phyloP scores from a whole-genome alignment of 192 early-diverging fungal genomes.

The Martensiomyces pterosporus region DNA sequence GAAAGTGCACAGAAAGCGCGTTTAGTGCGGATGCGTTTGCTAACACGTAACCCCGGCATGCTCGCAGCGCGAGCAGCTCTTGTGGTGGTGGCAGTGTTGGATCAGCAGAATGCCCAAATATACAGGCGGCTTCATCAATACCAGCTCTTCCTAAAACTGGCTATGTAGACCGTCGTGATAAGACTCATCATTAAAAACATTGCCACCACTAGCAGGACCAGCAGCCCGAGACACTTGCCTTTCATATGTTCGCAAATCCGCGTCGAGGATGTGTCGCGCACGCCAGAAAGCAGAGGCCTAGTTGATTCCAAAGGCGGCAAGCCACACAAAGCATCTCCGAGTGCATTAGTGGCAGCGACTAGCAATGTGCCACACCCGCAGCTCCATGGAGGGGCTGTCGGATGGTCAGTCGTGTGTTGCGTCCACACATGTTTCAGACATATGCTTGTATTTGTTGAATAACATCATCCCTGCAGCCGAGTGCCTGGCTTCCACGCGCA shows the following conservation, averaged over 20 bases:
- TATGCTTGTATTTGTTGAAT: slow-evolving; percentile 45
- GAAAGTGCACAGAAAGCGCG: too few relatives aligned
- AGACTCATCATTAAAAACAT: slow-evolving; percentile 31
- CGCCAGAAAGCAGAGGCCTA: too few relatives aligned
- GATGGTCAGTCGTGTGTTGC: slow-evolving; percentile 30
- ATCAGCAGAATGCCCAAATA: slow-evolving; percentile 41
- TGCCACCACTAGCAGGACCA: neutral
- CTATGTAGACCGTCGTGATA: slow-evolving; percentile 51
- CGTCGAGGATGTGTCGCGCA: too few relatives aligned
- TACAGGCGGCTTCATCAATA: slow-evolving; percentile 47
- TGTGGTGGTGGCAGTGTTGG: slow-evolving; percentile 8
- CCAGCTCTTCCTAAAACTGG: slow-evolving; percentile 44
- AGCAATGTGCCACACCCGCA: too few relatives aligned
- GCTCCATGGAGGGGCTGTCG: neutral
- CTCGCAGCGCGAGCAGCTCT: too few relatives aligned
- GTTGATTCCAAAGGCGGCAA: too few relatives aligned
- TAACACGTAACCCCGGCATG: too few relatives aligned
- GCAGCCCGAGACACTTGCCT: slow-evolving; percentile 14
- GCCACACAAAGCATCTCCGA: too few relatives aligned
- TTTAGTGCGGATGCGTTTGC: too few relatives aligned
- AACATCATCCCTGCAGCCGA: slow-evolving; percentile 43
- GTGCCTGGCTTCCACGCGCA: too few relatives aligned
- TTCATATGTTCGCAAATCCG: neutral
- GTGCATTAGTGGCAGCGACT: too few relatives aligned
- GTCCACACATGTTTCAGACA: slow-evolving; percentile 47